phyloP scores from a whole-genome alignment of 2,329 filamentous ascomycete genomes.

The Paecilomyces sp. region DNA sequence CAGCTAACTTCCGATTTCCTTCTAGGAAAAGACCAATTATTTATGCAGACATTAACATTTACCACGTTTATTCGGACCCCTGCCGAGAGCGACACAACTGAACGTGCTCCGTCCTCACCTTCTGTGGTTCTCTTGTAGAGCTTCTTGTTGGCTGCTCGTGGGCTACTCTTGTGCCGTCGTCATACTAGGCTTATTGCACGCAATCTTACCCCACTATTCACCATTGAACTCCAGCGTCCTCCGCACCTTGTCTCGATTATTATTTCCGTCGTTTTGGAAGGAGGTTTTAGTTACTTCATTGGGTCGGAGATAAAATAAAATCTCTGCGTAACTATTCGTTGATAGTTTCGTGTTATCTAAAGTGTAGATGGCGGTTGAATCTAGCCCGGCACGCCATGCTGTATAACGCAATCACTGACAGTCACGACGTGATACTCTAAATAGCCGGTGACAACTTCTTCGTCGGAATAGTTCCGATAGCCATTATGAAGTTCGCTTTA shows the following conservation, averaged over 20 bases:
- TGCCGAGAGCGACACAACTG: background rate
- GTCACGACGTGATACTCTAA: background rate
- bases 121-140: background rate
- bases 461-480: background rate
- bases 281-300: background rate
- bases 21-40: background rate
- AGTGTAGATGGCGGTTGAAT: background rate
- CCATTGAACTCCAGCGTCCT: background rate
- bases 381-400: background rate
- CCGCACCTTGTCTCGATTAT: background rate
- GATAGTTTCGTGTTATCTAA: background rate
- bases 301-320: background rate
- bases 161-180: background rate
- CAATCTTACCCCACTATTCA: background rate
- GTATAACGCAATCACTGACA: conserved; percentile 1
- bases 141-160: background rate
- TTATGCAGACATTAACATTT: background rate
- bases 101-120: background rate
- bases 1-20: background rate
- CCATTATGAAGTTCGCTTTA: background rate
- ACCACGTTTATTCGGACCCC: background rate
- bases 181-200: background rate
- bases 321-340: background rate
- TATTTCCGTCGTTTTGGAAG: background rate
- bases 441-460: background rate